Evolutionary conservation across 2,329 filamentous ascomycete species (phyloP).

Genomic region (Talaromyces amestolkiae): DNA sequence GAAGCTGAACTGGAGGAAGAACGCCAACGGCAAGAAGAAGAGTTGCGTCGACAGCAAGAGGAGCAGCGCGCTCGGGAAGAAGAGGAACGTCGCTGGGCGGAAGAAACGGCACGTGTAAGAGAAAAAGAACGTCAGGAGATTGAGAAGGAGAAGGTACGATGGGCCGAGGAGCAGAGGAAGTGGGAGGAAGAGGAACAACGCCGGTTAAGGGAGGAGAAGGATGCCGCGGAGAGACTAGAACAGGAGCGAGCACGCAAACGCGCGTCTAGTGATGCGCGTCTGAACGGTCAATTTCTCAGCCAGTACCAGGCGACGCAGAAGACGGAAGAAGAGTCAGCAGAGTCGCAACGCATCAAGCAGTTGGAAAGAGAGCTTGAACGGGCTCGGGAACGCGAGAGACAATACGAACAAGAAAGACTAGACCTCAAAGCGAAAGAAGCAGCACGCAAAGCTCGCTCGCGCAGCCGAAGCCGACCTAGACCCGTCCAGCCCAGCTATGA

Average conservation of each 20-base stretch:
- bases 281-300: constrained; percentile 80
- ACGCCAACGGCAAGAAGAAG: constrained; percentile 47
- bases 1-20: constrained; percentile 59
- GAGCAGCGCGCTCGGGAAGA: constrained; percentile 46
- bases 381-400: constrained; percentile 64
- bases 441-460: constrained; percentile 28
- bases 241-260: constrained; percentile 64
- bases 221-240: constrained; percentile 65
- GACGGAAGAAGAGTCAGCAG: constrained; percentile 45
- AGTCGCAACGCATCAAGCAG: constrained; percentile 71
- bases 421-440: constrained; percentile 39
- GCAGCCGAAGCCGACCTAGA: constrained; percentile 32
- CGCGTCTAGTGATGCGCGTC: constrained; percentile 61
- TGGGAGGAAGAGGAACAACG: constrained; percentile 77
- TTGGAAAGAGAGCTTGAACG: constrained; percentile 71
- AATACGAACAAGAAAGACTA: constrained; percentile 62
- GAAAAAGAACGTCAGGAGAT: constrained; percentile 49
- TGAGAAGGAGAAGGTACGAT: constrained; percentile 48
- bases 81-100: constrained; percentile 49
- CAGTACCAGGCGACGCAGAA: constrained; percentile 76
- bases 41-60: constrained; percentile 47
- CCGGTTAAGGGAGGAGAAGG: constrained; percentile 68
- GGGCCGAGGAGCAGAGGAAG: constrained; percentile 57
- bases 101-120: constrained; percentile 48
- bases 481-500: constrained; percentile 48